Base-by-base conservation (phyloP, 2,329 filamentous ascomycete genomes). In the Arthrobotrys musiformis region DNA sequence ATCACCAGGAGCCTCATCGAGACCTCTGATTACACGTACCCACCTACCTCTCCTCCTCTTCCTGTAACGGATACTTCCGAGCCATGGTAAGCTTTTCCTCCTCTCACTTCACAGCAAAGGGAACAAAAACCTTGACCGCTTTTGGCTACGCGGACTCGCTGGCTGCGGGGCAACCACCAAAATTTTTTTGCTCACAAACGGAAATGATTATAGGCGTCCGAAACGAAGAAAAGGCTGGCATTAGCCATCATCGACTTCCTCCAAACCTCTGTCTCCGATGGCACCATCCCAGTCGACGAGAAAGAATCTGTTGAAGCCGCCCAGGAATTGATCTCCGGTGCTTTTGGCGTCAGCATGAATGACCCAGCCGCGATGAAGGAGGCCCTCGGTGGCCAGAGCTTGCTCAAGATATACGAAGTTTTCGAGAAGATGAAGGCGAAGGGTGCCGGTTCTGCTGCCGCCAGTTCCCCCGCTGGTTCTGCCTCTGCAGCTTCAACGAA, bases 211-310 rank as follows among this genome's bases (percentile, higher is more conserved):
- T 48, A 81, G 80, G 66, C 78, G 30, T 73, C 80, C 56, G 86
- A 87, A 80, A 89, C 89, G 67, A 89, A 89, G 84, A 91, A 99
- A 89, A 93, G 94, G 86, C 91, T 99, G 79, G 95, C 95, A 84
- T 92, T 99, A 83, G 93, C 95, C 81, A 94, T 99, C 84, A 93
- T 97, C 86, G 93, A 98, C 86, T 99, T 97, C 87, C 91, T 99
- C 78, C 89, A 89, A 81, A 90, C 89, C 75, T 97, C 93, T 52
- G 86, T 93, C 81, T 91, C 90, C 79, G 95, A 99, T 84, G 95
- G 95, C 82, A 97, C 93, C 50, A 89, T 99, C 74, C 88, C 91
- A 66, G 86, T 91, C 81, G 95, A 98, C 81, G 94, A 99, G 84
- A 89, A 91, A 81, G 95, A 99, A 83, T 94, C 91, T 79, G 92